phyloP scores from a whole-genome alignment of 305 asterid genomes.

The Fraxinus ornus region DNA sequence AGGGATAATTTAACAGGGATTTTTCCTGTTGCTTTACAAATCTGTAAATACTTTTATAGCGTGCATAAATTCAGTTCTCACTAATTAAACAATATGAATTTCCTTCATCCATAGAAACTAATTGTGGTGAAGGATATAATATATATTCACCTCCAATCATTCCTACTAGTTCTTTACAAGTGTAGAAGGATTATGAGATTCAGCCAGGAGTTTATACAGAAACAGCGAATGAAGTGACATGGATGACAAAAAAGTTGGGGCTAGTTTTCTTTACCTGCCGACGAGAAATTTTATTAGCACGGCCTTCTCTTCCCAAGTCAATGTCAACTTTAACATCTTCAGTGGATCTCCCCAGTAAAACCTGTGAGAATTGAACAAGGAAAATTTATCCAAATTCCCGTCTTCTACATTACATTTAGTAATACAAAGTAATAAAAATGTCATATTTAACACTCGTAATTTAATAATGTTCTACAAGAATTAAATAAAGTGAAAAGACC shows the following conservation, averaged over 20 bases:
- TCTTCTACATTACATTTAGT: constrained; percentile 5
- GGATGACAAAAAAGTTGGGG: constrained; percentile 1
- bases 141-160: background rate
- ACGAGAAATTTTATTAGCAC: constrained; percentile 65
- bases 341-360: constrained; percentile 69
- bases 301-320: constrained; percentile 63
- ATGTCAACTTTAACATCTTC: constrained; percentile 66
- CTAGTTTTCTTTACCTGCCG: constrained; percentile 53
- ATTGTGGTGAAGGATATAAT: background rate
- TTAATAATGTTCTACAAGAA: background rate
- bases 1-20: background rate
- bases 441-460: background rate
- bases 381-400: background rate
- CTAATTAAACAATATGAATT: background rate
- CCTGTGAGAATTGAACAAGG: constrained; percentile 46
- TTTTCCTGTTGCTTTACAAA: background rate
- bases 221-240: background rate
- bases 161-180: background rate
- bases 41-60: background rate
- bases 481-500: background rate
- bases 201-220: background rate
- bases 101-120: background rate
- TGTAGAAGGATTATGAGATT: background rate
- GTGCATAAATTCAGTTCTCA: background rate
- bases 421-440: background rate